Evolutionary conservation across 2,329 filamentous ascomycete genomes (phyloP).

Genomic region (Cadophora luteo-olivacea): DNA sequence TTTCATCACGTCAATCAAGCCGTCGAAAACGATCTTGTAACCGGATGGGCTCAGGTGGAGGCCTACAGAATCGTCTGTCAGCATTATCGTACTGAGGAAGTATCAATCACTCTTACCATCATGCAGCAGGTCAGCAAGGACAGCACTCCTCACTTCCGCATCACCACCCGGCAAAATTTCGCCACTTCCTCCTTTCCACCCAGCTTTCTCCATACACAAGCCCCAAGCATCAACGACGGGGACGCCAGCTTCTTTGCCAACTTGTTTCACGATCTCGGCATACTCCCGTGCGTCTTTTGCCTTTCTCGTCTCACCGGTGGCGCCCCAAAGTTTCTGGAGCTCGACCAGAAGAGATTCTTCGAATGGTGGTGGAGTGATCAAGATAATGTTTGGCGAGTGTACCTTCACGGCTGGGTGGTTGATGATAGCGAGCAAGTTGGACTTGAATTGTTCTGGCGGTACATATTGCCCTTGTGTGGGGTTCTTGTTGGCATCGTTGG

Average conservation of each 20-base stretch:
- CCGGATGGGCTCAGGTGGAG: slow-evolving; percentile 35
- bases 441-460: slow-evolving; percentile 72
- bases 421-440: slow-evolving; percentile 74
- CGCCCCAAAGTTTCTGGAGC: slow-evolving; percentile 46
- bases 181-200: slow-evolving; percentile 30
- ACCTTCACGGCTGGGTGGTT: slow-evolving; percentile 71
- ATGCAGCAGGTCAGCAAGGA: slow-evolving; percentile 30
- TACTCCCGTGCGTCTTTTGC: slow-evolving; percentile 63
- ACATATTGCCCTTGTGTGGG: slow-evolving; percentile 73
- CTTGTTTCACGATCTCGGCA: slow-evolving; percentile 64
- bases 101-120: slow-evolving; percentile 30
- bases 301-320: slow-evolving; percentile 47
- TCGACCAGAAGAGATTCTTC: slow-evolving; percentile 69
- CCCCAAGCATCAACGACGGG: slow-evolving; percentile 80
- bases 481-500: slow-evolving; percentile 80
- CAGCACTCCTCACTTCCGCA: slow-evolving; percentile 29
- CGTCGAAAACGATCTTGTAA: slow-evolving; percentile 38
- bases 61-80: slow-evolving; percentile 26
- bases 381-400: slow-evolving; percentile 74
- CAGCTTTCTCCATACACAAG: slow-evolving; percentile 73
- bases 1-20: slow-evolving; percentile 31
- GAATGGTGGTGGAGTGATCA: slow-evolving; percentile 84
- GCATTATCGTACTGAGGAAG: background rate
- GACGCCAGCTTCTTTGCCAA: slow-evolving; percentile 51
- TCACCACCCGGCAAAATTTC: slow-evolving; percentile 28